Percentiles rank a stretch among this genome's conserved stretches.
phyloP scores from a whole-genome alignment of 1,284 basidiomycete species.

The Sanghuangporus weigelae region DNA sequence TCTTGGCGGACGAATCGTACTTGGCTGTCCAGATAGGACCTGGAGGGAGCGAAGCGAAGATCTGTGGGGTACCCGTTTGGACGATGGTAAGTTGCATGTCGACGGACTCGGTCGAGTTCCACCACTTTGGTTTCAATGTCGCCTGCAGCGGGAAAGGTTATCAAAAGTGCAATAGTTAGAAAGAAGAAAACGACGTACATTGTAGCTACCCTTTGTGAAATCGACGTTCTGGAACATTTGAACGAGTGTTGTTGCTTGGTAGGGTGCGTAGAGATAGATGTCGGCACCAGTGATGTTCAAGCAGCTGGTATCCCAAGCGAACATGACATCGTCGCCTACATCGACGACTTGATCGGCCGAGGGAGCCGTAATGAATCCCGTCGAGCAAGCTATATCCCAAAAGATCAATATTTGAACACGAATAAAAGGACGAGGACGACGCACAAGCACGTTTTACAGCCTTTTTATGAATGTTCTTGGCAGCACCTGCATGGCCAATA shows the following conservation, averaged over 20 bases:
- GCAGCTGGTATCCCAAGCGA: conserved; percentile 71
- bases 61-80: conserved; percentile 45
- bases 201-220: conserved; percentile 50
- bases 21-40: conserved; percentile 74
- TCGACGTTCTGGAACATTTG: conserved; percentile 61
- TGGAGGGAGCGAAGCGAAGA: conserved; percentile 51
- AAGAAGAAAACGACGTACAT: conserved; percentile 22
- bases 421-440: not conserved
- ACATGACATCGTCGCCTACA: conserved; percentile 49
- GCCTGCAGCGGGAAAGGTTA: conserved; percentile 24
- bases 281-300: conserved; percentile 48
- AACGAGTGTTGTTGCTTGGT: conserved; percentile 40
- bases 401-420: not conserved
- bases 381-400: conserved; percentile 39
- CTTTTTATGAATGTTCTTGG: not conserved
- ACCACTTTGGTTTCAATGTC: conserved; percentile 67
- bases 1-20: conserved; percentile 43
- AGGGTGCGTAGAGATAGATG: conserved; percentile 69
- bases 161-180: not conserved
- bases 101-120: conserved; percentile 57
- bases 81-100: conserved; percentile 67
- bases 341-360: conserved; percentile 47
- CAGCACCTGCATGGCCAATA: conserved; percentile 11
- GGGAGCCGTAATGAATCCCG: conserved; percentile 66
- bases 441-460: conserved; percentile 11